Evolutionary conservation across 1,284 basidiomycete species (phyloP).

Genomic region (Phlebopus sp.): DNA sequence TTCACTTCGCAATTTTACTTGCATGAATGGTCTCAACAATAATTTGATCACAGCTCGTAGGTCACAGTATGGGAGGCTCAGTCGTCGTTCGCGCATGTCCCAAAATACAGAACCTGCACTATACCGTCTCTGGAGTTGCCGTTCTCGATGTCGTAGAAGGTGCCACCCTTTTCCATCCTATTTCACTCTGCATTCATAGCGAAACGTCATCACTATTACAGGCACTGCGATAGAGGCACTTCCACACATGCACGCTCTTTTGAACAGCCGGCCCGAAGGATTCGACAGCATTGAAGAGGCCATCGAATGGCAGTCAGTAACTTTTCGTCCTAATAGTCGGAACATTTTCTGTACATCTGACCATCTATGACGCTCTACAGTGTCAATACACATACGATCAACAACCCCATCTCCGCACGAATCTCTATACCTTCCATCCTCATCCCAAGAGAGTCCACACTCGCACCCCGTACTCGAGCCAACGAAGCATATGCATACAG

Average conservation of each 20-base stretch:
- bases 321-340: no score
- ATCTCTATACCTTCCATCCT: conserved; percentile 83
- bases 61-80: conserved; percentile 91
- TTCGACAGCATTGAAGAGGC: conserved; percentile 84
- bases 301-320: conserved; percentile 92
- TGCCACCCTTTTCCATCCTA: conserved; percentile 26
- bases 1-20: conserved; percentile 2
- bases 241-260: conserved; percentile 84
- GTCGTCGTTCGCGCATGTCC: conserved; percentile 77
- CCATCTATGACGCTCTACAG: not conserved
- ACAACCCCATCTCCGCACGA: conserved; percentile 76
- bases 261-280: conserved; percentile 81
- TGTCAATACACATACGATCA: conserved; percentile 56
- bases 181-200: not conserved
- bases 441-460: conserved; percentile 44
- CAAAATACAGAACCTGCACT: conserved; percentile 62
- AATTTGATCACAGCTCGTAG: conserved; percentile 58
- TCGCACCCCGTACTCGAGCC: conserved; percentile 29
- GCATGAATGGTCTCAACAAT: not conserved
- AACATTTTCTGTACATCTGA: not conserved
- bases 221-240: conserved; percentile 94
- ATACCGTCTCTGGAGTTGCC: conserved; percentile 76
- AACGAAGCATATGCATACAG: conserved; percentile 38
- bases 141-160: conserved; percentile 98
- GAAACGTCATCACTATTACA: conserved; percentile 28